A percentile compares a stretch with the other conserved stretches of the same genome.
Conservation (phyloP, 2,329 filamentous ascomycete species). For the Penicillium sp. region DNA sequence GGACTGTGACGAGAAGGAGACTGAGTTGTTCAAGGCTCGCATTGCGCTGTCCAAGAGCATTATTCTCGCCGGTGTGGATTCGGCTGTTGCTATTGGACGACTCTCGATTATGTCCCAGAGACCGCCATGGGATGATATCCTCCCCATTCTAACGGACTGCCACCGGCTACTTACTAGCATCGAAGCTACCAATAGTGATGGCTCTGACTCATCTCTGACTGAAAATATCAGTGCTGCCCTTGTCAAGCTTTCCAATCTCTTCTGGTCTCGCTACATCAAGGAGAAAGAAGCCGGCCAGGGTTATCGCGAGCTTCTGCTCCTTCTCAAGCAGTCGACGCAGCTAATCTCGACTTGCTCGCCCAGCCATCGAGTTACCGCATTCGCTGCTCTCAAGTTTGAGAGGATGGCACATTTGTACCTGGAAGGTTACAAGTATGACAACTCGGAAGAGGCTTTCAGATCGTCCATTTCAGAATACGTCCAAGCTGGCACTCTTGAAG, state of each 20-base stretch:
- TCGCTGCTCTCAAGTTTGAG: constrained; percentile 48
- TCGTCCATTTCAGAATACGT: constrained; percentile 46
- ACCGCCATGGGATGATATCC: constrained; percentile 41
- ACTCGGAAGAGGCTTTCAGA: constrained; percentile 40
- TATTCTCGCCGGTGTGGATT: constrained; percentile 44
- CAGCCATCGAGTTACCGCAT: constrained; percentile 39
- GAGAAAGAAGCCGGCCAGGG: constrained; percentile 40
- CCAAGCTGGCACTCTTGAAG: constrained; percentile 36
- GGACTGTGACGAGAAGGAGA: constrained; percentile 30
- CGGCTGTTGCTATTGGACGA: constrained; percentile 42
- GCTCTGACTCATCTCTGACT: constrained; percentile 14
- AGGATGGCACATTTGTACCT: constrained; percentile 45
- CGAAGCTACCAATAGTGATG: constrained; percentile 15
- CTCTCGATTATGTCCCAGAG: constrained; percentile 38
- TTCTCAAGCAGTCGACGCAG: constrained; percentile 44
- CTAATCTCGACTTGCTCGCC: constrained; percentile 37
- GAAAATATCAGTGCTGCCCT: constrained; percentile 32
- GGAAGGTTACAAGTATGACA: constrained; percentile 37
- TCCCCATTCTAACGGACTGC: constrained; percentile 40
- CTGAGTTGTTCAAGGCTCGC: constrained; percentile 35
- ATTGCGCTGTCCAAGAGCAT: constrained; percentile 38
- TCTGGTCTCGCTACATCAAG: constrained; percentile 50
- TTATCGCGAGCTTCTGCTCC: constrained; percentile 37
- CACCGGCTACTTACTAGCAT: constrained; percentile 38
- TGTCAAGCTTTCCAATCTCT: constrained; percentile 48